A percentile compares a stretch with the other conserved stretches of the same genome.
Conservation (phyloP, 1,139 yeast species). For the Scheffersomyces insectosa region DNA sequence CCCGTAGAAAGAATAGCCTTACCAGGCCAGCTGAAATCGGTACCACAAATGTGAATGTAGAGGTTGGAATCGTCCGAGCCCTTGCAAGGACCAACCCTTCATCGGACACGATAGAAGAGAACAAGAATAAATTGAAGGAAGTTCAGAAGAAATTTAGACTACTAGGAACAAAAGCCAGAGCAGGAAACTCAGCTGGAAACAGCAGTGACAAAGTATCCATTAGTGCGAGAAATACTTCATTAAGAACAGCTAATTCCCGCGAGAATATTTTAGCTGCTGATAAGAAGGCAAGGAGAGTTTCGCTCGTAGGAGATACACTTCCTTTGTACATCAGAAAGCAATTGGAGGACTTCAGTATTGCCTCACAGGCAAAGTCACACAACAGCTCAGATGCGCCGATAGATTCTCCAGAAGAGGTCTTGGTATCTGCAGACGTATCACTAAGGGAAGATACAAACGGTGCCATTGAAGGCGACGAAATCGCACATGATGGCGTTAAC, state of each 20-base stretch:
- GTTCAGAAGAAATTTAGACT: conserved; percentile 16
- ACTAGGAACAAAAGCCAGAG: no score
- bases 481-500: conserved; percentile 1
- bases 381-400: neutral
- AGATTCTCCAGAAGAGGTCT: neutral
- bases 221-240: no score
- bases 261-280: neutral
- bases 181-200: no score
- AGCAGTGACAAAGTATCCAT: no score
- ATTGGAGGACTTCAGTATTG: conserved; percentile 11
- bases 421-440: neutral
- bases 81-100: no score
- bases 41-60: conserved; percentile 36
- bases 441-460: neutral
- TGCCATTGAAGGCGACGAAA: neutral
- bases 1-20: conserved; percentile 17
- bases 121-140: conserved; percentile 9
- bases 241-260: no score
- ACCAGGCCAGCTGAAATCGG: conserved; percentile 34
- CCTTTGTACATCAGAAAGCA: conserved; percentile 42
- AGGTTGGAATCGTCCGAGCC: conserved; percentile 23
- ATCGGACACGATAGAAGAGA: neutral
- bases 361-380: no score
- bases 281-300: conserved; percentile 24
- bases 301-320: conserved; percentile 41